Base-by-base conservation (phyloP, 306 rosid genomes). In the Carpinus fangiana region DNA sequence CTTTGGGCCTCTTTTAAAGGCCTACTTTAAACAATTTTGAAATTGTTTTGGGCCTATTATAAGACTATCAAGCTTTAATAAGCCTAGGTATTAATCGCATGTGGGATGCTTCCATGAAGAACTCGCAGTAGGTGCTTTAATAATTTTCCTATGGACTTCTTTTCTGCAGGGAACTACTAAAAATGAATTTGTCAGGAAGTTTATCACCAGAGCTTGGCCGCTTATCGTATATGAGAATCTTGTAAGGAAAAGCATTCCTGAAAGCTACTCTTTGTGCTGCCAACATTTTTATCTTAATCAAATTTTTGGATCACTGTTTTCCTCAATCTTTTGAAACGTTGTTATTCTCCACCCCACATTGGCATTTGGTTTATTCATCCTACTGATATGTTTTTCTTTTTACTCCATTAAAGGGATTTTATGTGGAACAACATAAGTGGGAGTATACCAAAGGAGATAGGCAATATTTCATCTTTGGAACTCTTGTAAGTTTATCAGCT, bases 401-500 rank as follows among this genome's bases (percentile, higher is more conserved):
- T 56, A 47, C 48, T 41, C 57, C 17, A 43, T n/a, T 59, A 13
- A 47, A 88, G 91, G 89, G 91, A 81, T 78, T 88, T 88, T 61
- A 88, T 88, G 91, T 88, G 91, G 91, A 88, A 86, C 70, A 0
- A 77, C 0, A 70, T 88, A 64, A 83, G 31, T 81, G 91, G 91
- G 61, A 84, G 70, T 50, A 86, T 88, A 78, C 91, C 91, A 3
- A 48, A 80, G 80, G 89, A 85, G 81, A 88, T 86, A 46, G 88
- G 89, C 79, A 78, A 82, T 61, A 83, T 88, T 43, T 64, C 75
- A 10, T 76, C 86, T 67, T 77, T 88, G 85, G 60, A 76, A 75
- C 88, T 86, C 67, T 61, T 88, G 91, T 88, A 81, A 83, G 88
- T 79, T 21, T 3, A 54, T 21, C 36, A 52, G 48, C 68, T 56